phyloP scores from a whole-genome alignment of 768 basidiomycete species.

The Mycena crocata region DNA sequence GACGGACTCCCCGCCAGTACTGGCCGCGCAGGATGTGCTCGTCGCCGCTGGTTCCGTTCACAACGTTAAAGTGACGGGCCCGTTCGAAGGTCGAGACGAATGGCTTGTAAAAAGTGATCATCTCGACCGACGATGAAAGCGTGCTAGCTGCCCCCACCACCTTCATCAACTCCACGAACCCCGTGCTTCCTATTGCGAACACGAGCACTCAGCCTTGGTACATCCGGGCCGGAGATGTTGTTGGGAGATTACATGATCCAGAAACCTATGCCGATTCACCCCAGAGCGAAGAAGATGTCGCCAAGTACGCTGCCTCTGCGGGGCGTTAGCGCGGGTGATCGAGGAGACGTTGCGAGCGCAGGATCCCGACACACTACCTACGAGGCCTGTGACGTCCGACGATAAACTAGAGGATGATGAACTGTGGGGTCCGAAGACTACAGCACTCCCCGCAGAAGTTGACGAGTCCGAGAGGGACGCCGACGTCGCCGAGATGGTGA shows the following conservation, averaged over 20 bases:
- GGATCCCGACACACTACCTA: not conserved
- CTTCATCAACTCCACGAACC: no score
- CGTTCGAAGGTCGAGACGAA: constrained; percentile 1
- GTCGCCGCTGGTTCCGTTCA: not conserved
- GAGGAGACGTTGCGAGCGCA: no score
- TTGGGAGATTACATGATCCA: not conserved
- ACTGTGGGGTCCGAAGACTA: no score
- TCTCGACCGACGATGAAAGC: constrained; percentile 6
- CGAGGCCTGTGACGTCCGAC: no score
- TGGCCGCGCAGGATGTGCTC: constrained; percentile 5
- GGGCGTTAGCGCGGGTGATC: not conserved
- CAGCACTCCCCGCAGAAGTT: no score
- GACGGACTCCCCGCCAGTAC: not conserved
- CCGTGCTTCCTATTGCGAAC: no score
- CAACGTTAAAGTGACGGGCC: not conserved
- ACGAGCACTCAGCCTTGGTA: no score
- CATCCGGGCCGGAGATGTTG: not conserved
- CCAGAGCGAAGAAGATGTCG: not conserved
- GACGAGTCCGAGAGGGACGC: no score
- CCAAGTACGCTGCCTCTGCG: not conserved
- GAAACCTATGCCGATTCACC: not conserved
- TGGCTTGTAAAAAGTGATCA: constrained; percentile 1
- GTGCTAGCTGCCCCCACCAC: constrained; percentile 3
- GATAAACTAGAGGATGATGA: no score
- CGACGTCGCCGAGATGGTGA: no score